Base-by-base conservation (phyloP, 495 filamentous ascomycete genomes). In the Podospora anserina region DNA sequence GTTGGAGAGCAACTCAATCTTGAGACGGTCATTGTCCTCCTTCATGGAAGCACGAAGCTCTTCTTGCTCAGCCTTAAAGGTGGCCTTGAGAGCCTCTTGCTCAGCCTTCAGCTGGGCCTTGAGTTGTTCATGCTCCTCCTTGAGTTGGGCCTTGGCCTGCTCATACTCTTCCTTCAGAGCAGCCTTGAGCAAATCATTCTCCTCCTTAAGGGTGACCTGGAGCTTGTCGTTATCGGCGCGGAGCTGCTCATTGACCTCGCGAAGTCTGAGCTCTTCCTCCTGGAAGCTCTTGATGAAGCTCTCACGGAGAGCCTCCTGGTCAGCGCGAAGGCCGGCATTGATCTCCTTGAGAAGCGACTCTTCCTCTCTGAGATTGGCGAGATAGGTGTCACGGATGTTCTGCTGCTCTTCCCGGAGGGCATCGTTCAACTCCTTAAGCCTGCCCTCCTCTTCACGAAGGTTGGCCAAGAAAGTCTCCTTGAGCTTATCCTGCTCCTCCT, bases 111-210 rank as follows among this genome's bases (percentile, higher is more conserved):
- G 53, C 1, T 56, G 23, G 0, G 64, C 71, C 32, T 68, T 70
- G 20, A 70, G n/a, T 0, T 32, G 55, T 18, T 60, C 66, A 19
- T 74, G 67, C 49, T 74, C 72, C n/a, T 66, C 68, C 20, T 68
- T 68, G 16, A 79, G 80, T n/a, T 28, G 28, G 23, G 61, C 61
- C 61, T 44, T 63, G 61, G 32, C 32, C 13, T 39, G 28, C 30
- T 63, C 61, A 5, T 44, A 49, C 16, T 63, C 61, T 26, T 63
- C 20, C 61, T 63, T 81, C 83, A 16, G 88, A 82, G 62, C 95
- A 85, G 59, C 82, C 72, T 95, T 91, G 4, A 94, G 84, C 65
- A 87, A 83, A 57, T 94, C 90, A 68, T 88, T 90, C 75, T 97
- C 90, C 0, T 87, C 86, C 84, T 13, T 88, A 82, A 63, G 4